Evolutionary conservation across 352 stramenopile genomes (phyloP), one percentile per base, ranked within the genome.

Genomic region (Pythium coloratum): DNA sequence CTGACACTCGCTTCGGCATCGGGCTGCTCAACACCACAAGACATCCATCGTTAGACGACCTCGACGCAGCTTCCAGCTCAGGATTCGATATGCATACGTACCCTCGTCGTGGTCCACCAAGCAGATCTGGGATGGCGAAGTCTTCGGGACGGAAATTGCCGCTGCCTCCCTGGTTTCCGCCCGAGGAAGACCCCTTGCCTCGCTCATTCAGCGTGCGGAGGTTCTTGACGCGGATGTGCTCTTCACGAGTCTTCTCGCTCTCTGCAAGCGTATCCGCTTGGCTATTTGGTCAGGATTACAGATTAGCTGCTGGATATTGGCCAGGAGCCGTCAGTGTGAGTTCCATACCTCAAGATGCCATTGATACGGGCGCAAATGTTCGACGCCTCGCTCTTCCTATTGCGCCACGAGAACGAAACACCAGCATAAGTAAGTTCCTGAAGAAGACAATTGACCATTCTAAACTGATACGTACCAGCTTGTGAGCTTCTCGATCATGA

Each of bases 401-500:
- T 18, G n/a, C 46, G 3, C 9, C 3, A 18, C 49, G 26, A 26
- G 20, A 26, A 26, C n/a, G 3, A 59, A 10, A n/a, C 7, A 60
- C 32, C 6, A 36, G 36, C 47, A 18, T 59, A 16, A 59, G 20
- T 28, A 26, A 30, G 20, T 24, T 24, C 20, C 14, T 28, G 10
- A 33, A 5, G 6, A 33, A 20, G 32, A n/a, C 16, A 20, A 38
- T 6, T 32, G 20, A 1, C 13, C 20, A 44, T 18, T 6, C 30
- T n/a, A 13, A 33, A 13, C 50, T 10, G n/a, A 26, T 6, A n/a
- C 71, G 20, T 56, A 84, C 91, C 91, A 97, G 65, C 79, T 84
- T 3, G 62, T 81, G 32, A 97, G 84, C 71, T 96, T 96, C 46
- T 87, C 67, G 49, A 95, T 96, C 89, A 97, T 97, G 47, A 69